Evolutionary conservation across 805 yeast species (phyloP).

Genomic region (Pachysolen tannophilus): DNA sequence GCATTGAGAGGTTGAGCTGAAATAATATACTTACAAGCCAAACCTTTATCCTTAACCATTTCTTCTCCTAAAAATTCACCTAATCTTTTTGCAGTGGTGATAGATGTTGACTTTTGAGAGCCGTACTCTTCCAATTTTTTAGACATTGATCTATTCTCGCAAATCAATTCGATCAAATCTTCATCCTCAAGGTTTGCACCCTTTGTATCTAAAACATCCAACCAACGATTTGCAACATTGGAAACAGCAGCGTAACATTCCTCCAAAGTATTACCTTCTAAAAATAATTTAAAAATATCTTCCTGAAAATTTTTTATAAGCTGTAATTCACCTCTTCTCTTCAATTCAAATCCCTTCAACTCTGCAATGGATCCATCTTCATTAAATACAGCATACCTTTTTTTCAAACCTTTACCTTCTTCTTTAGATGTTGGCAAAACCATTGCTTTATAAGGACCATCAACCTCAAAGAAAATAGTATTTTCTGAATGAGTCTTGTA

Average conservation of each 20-base stretch:
- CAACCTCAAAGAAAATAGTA: conserved; percentile 95
- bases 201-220: conserved; percentile 82
- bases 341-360: conserved; percentile 92
- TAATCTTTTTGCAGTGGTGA: conserved; percentile 87
- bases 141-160: conserved; percentile 94
- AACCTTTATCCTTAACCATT: conserved; percentile 93
- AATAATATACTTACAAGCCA: conserved; percentile 90
- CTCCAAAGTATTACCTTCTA: conserved; percentile 76
- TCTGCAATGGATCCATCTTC: conserved; percentile 92
- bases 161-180: conserved; percentile 88
- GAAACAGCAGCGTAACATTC: conserved; percentile 87
- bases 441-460: conserved; percentile 98
- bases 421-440: conserved; percentile 93
- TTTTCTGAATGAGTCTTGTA: conserved; percentile 82
- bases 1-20: conserved; percentile 75
- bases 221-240: conserved; percentile 89
- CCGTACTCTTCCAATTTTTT: conserved; percentile 86
- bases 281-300: conserved; percentile 83
- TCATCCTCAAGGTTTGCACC: conserved; percentile 88
- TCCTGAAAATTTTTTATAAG: conserved; percentile 91
- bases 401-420: conserved; percentile 94
- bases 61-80: conserved; percentile 95
- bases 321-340: conserved; percentile 93
- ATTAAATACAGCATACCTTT: conserved; percentile 95
- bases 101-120: conserved; percentile 86